These are phyloP conservation scores for Podaxis pistillaris DNA, from an alignment of 768 basidiomycete species.

Conservation along the genomic window DNA sequence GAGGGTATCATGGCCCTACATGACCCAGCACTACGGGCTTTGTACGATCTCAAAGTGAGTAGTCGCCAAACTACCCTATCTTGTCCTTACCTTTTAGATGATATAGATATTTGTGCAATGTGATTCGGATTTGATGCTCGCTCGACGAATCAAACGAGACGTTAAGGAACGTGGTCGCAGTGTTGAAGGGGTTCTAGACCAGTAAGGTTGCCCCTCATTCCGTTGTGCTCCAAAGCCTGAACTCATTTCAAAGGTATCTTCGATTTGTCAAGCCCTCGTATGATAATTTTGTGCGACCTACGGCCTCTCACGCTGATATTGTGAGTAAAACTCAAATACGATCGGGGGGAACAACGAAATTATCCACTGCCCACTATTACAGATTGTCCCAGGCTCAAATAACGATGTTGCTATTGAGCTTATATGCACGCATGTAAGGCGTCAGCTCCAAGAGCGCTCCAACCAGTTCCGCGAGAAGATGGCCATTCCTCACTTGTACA, in stretches of 20 bases:
- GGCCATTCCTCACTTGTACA: slow-evolving; percentile 49
- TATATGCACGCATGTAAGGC: slow-evolving; percentile 85
- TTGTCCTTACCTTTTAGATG: neutral
- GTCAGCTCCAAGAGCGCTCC: slow-evolving; percentile 78
- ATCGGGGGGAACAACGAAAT: neutral
- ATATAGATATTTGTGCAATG: slow-evolving; percentile 83
- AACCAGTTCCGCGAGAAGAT: slow-evolving; percentile 73
- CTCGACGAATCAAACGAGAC: slow-evolving; percentile 86
- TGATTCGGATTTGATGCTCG: slow-evolving; percentile 96
- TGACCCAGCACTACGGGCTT: slow-evolving; percentile 69
- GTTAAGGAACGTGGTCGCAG: slow-evolving; percentile 83
- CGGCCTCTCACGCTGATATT: slow-evolving; percentile 85
- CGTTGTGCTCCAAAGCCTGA: too few species aligned
- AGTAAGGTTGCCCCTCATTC: slow-evolving; percentile 42
- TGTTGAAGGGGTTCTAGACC: slow-evolving; percentile 86
- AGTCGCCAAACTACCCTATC: neutral
- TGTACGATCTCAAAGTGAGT: slow-evolving; percentile 89
- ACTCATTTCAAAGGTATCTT: slow-evolving; percentile 61
- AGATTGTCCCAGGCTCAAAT: slow-evolving; percentile 96
- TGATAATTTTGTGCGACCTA: slow-evolving; percentile 91
- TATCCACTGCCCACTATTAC: neutral
- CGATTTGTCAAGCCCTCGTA: slow-evolving; percentile 94
- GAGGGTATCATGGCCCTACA: slow-evolving; percentile 93
- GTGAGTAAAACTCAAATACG: slow-evolving; percentile 39
- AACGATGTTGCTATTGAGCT: slow-evolving; percentile 92